Evolutionary conservation across 1,284 basidiomycete genomes (phyloP), one percentile per base, ranked within the genome.

Genomic region (Dichomitus squalens): DNA sequence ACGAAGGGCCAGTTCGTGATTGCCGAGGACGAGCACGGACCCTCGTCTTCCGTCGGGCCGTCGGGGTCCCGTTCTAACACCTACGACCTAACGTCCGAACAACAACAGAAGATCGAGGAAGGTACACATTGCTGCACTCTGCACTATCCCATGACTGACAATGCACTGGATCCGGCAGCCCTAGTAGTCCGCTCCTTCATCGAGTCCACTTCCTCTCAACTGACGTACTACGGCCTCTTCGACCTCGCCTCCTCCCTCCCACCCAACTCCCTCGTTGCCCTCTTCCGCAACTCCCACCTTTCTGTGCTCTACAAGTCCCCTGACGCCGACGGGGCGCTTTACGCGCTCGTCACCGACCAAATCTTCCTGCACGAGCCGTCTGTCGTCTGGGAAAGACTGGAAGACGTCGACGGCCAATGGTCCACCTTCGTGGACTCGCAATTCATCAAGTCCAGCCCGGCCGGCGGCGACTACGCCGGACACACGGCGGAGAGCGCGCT

Each of bases 251-350:
- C 84, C 6, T 73, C 78, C 3, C 73, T 87, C 57, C 64, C 76
- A 27, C 80, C 84, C 0, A 80, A 82, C 18, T 73, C 83, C 3
- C 83, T 92, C 25, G 85, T 87, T 25, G 89, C 92, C 1, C 83
- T 96, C 55, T 96, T 96, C 79, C 86, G 95, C 57, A 93, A 88
- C 73, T 93, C 92, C 0, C 95, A 96, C 67, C 84, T 97, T 9
- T 88, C 90, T 0, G 93, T 96, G 4, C 76, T 97, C 0, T 92
- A 94, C 78, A 92, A 89, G 66, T 77, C 79, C 2, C 60, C 57
- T 0, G 60, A 66, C 11, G 62, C 63, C 7, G 80, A 82, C 50
- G 73, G 79, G 2, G 78, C 80, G 23, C 76, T 96, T 2, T 95
- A 92, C 72, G 84, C 84, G 3, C 85, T 96, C 58, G 91, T 88